Base-by-base conservation (phyloP, 192 early-diverging fungal species). In the Coemansia sp. region DNA sequence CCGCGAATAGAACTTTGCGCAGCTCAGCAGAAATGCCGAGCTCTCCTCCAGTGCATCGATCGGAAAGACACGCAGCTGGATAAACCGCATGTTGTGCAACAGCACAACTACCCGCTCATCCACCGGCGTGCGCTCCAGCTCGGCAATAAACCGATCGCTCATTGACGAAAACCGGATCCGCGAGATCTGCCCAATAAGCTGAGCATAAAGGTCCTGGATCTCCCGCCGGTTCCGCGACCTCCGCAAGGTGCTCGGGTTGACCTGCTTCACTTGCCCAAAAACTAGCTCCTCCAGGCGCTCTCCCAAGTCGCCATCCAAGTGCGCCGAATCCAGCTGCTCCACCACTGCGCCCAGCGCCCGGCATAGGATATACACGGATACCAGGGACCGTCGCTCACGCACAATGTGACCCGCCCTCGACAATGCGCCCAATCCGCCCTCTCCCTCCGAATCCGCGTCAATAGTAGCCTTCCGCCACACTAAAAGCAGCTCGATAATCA, bases 11-110 rank as follows among this genome's bases (percentile, higher is more conserved):
- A 93, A 91, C 47, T 85, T 82, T 29, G 91, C 92, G 42, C 86
- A 88, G 53, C 85, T 90, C 21, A 89, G 77, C 29, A 99, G 57
- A 64, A 99, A 99, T 44, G 95, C 91, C 7, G 90, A 89, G 4
- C 91, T 89, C 56, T 96, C 94, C 51, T 98, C 95, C 47, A 99
- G 55, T 14, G 83, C 82, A 29, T 91, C 86, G 60, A 92, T 84
- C 0, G 96, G 96, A 65, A 92, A 98, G 13, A 99, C 84, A 75
- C 95, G 92, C 30, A 99, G 67, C 56, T 86, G 83, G 11, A 99
- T 65, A 52, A 82, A 93, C 29, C 92, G 80, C 89, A 96, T 96
- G 33, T 85, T 84, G 11, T 86, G 81, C 44, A 98, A 86, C 11
- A 94, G 58, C 51, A 91, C 72, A 16, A 91, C 92, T 25, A 93